These are phyloP conservation scores for Dictyostelium brefeldianum DNA, from an alignment of 78 protist genomes.

Conservation along the genomic window DNA sequence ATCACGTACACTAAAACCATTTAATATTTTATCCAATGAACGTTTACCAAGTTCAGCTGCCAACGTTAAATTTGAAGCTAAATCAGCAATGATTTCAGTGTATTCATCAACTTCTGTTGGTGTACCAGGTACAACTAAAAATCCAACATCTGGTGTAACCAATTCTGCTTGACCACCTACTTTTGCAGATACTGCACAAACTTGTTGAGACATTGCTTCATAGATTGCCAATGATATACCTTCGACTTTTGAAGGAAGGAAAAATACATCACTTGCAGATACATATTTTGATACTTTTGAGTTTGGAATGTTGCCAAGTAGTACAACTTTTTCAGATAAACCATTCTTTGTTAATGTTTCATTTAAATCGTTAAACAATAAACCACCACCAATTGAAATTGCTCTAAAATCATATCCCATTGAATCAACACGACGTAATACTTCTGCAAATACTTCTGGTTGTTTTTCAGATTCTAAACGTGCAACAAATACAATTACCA, in stretches of 20 bases:
- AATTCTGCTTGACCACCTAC: conserved; percentile 78
- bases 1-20: conserved; percentile 53
- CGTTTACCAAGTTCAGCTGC: conserved; percentile 21
- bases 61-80: conserved; percentile 15
- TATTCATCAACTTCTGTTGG: conserved; percentile 62
- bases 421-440: conserved; percentile 22
- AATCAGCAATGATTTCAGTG: conserved; percentile 34
- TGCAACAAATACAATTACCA: conserved; percentile 57
- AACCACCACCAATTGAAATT: conserved; percentile 66
- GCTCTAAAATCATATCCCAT: conserved; percentile 68
- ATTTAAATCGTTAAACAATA: conserved; percentile 25
- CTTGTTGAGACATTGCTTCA: conserved; percentile 67
- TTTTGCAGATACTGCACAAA: conserved; percentile 65
- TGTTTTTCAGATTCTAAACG: conserved; percentile 57
- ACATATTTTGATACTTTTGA: conserved; percentile 31
- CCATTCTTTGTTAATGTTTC: conserved; percentile 14
- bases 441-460: conserved; percentile 72
- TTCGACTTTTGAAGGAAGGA: conserved; percentile 50
- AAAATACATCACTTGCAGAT: conserved; percentile 51
- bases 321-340: conserved; percentile 33
- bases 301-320: conserved; percentile 51
- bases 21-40: conserved; percentile 20
- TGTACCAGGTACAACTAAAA: conserved; percentile 56
- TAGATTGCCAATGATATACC: conserved; percentile 73
- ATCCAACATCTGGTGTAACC: conserved; percentile 71